Evolutionary conservation across 2,329 filamentous ascomycete species (phyloP).

Genomic region (Pleomassaria siparia): DNA sequence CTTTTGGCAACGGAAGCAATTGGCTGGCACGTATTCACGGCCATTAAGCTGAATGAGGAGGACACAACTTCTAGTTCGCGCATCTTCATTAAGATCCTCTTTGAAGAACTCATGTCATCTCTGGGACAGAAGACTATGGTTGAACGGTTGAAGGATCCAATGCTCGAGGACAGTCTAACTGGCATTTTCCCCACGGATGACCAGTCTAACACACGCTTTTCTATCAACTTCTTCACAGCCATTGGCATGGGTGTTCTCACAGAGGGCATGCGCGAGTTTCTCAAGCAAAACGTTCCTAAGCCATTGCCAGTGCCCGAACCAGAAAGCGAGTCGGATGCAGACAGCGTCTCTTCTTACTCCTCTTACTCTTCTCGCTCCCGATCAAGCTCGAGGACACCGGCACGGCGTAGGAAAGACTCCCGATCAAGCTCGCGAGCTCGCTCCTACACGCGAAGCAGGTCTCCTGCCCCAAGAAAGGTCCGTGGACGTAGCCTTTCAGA

Average conservation of each 20-base stretch:
- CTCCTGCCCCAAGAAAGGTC: conserved; percentile 24
- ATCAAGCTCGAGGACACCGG: conserved; percentile 18
- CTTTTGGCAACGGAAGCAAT: conserved; percentile 85
- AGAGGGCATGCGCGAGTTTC: conserved; percentile 88
- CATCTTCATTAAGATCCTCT: conserved; percentile 98
- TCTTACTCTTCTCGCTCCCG: conserved; percentile 29
- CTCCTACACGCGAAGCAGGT: conserved; percentile 32
- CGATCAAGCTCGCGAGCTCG: conserved; percentile 25
- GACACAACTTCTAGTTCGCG: conserved; percentile 95
- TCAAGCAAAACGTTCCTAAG: conserved; percentile 82
- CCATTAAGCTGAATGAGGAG: conserved; percentile 90
- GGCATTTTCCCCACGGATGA: conserved; percentile 90
- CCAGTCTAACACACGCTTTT: conserved; percentile 87
- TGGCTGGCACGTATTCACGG: conserved; percentile 84
- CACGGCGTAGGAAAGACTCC: conserved; percentile 22
- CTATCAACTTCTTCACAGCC: conserved; percentile 99
- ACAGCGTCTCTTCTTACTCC: conserved; percentile 38
- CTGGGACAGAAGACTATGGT: conserved; percentile 81
- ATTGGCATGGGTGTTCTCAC: conserved; percentile 95
- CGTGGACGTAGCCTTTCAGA: conserved; percentile 24
- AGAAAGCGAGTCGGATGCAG: conserved; percentile 37
- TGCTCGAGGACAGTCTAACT: conserved; percentile 73
- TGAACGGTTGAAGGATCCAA: conserved; percentile 72
- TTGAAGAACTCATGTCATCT: conserved; percentile 87
- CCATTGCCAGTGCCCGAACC: conserved; percentile 60